Evolutionary conservation across 345 rosid species (phyloP), one percentile per base, ranked within the genome.

Genomic region (Gossypium ekmanianum): DNA sequence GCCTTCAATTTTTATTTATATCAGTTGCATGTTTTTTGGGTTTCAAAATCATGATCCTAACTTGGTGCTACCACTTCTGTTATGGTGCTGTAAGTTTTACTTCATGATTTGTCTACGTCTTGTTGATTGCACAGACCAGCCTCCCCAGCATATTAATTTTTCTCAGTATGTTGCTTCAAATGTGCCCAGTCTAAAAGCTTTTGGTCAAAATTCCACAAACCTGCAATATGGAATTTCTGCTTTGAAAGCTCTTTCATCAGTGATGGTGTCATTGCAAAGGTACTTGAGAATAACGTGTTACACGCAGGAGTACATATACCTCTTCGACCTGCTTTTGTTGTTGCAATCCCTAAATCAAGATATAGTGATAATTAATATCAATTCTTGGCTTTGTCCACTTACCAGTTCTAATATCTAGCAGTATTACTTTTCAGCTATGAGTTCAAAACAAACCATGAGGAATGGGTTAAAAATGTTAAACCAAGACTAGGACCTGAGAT

Each of bases 371-470:
- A 48, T 68, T 44, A 24, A 7, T 13, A 51, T 72, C 16, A 55
- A 55, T 18, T 44, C 24, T 58, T 43, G 61, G 66, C 24, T 72
- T 41, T 58, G 29, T 58, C 24, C 14, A 10, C 10, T 6, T 43
- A 34, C 41, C 41, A 34, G 41, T 34, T 34, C 41, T 74, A 61
- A 61, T 17, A 34, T 27, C 41, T 59, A 11, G 41, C 59, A 43
- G 43, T 58, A 20, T 61, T 66, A 17, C 24, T 61, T 81, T 83
- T 72, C 88, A 92, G 98, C 77, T 91, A 78, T 84, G 98, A 92
- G 79, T 92, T 94, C 81, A 91, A 81, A 84, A 87, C 92, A 75
- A 92, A 88, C 82, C 87, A 94, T 80, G 95, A 90, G 84, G 97
- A 90, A 75, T 94, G 97, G 97, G 83, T 90, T 71, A 82, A 80